Conservation (phyloP, 768 basidiomycete species). For the Phaffia tasmanica region DNA sequence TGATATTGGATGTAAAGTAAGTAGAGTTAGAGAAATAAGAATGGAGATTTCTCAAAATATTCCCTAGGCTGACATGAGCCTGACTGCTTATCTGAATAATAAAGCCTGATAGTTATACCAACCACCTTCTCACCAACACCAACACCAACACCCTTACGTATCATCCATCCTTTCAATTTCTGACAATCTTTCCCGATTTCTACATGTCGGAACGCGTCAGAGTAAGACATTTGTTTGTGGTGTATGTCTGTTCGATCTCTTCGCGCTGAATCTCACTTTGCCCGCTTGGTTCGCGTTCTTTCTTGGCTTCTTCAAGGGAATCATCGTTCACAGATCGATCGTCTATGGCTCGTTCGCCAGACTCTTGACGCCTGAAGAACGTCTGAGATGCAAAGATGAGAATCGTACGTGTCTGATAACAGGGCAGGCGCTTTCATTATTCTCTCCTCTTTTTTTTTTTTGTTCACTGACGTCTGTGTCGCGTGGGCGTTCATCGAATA, state of each 20-base stretch:
- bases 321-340: conserved; percentile 76
- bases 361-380: conserved; percentile 61
- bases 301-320: conserved; percentile 47
- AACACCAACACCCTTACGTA: too few species aligned
- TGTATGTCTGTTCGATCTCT: conserved; percentile 16
- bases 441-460: background rate
- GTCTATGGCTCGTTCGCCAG: conserved; percentile 91
- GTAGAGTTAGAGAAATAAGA: too few species aligned
- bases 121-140: too few species aligned
- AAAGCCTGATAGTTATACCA: too few species aligned
- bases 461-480: background rate
- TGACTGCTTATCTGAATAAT: too few species aligned
- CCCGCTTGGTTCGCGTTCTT: background rate
- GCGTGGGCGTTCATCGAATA: background rate
- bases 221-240: conserved; percentile 17
- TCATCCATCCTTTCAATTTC: too few species aligned
- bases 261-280: conserved; percentile 14
- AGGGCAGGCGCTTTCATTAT: conserved; percentile 33
- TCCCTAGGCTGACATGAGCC: too few species aligned
- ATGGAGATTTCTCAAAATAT: too few species aligned
- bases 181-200: too few species aligned
- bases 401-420: conserved; percentile 47
- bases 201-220: conserved; percentile 27
- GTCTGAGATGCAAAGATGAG: conserved; percentile 30
- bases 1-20: too few species aligned